These are phyloP conservation scores for Coleophoma eucalyptorum DNA, from an alignment of 2,329 filamentous ascomycete species.

Conservation along the genomic window DNA sequence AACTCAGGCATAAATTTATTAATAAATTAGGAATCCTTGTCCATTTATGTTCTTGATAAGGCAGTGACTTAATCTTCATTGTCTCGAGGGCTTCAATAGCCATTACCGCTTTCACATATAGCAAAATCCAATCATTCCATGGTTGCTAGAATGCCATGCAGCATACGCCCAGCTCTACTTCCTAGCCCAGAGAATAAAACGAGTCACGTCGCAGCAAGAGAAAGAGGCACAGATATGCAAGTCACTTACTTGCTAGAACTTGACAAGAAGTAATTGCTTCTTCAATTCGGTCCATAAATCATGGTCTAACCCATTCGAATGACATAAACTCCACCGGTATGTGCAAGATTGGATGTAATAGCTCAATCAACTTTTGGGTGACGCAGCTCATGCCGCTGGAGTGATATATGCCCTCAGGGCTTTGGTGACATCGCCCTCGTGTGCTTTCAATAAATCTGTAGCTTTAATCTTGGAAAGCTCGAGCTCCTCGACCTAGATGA, in stretches of 20 bases:
- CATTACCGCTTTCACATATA: no score
- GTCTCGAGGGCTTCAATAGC: no score
- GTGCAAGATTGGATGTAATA: slow-evolving; percentile 5
- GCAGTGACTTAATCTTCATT: no score
- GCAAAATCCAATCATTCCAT: no score
- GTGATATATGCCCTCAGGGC: slow-evolving; percentile 60
- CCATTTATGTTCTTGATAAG: no score
- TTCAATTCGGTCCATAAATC: not conserved
- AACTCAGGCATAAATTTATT: no score
- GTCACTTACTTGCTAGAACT: not conserved
- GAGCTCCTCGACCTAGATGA: slow-evolving; percentile 62
- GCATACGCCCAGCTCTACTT: no score
- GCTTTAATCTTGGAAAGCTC: slow-evolving; percentile 69
- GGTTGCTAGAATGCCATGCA: no score
- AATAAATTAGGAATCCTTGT: no score
- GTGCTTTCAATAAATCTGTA: slow-evolving; percentile 67
- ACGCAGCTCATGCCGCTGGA: slow-evolving; percentile 11
- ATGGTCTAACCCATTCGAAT: not conserved
- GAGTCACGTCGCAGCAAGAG: no score
- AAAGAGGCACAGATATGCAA: not conserved
- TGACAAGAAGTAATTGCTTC: not conserved
- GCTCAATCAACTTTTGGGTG: not conserved
- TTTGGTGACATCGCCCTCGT: slow-evolving; percentile 66
- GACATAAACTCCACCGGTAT: slow-evolving; percentile 17
- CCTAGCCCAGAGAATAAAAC: no score